These are phyloP conservation scores for Plasmopara viticola DNA, from an alignment of 352 stramenopile genomes.

Conservation along the genomic window DNA sequence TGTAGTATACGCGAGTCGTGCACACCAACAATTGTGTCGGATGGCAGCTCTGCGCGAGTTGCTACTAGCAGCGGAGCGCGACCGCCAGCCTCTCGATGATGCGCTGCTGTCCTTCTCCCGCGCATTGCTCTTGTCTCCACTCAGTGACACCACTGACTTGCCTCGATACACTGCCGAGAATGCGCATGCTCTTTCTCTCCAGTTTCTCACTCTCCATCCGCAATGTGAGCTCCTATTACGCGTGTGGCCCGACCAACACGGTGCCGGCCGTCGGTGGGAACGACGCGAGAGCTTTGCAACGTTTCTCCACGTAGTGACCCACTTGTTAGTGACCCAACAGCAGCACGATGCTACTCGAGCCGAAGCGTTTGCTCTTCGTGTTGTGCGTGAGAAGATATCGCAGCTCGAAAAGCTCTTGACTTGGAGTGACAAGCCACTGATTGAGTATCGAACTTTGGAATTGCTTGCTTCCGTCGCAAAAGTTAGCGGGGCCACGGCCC, in stretches of 20 bases:
- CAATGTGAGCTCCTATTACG: constrained; percentile 52
- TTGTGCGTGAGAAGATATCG: constrained; percentile 63
- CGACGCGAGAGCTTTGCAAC: constrained; percentile 60
- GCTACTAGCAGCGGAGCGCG: constrained; percentile 53
- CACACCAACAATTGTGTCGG: constrained; percentile 6
- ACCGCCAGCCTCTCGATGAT: constrained; percentile 52
- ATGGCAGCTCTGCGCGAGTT: constrained; percentile 51
- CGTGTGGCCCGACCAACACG: constrained; percentile 55
- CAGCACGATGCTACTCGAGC: constrained; percentile 27
- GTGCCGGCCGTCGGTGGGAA: constrained; percentile 47
- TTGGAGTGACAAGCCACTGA: constrained; percentile 81
- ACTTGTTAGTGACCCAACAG: constrained; percentile 35
- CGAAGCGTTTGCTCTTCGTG: constrained; percentile 53
- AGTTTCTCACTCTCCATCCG: constrained; percentile 52
- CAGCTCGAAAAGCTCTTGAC: constrained; percentile 65
- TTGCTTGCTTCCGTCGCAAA: constrained; percentile 42
- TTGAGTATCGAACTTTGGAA: constrained; percentile 66
- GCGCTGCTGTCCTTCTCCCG: constrained; percentile 37
- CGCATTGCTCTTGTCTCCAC: constrained; percentile 10
- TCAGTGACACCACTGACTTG: neutral
- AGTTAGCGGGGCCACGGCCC: constrained; percentile 34
- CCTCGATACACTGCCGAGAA: constrained; percentile 5
- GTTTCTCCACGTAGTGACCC: constrained; percentile 52
- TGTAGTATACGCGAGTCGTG: constrained; percentile 1
- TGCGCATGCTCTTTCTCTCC: constrained; percentile 8